phyloP scores from a whole-genome alignment of 2,329 filamentous ascomycete species.

The Colletotrichum cereale region DNA sequence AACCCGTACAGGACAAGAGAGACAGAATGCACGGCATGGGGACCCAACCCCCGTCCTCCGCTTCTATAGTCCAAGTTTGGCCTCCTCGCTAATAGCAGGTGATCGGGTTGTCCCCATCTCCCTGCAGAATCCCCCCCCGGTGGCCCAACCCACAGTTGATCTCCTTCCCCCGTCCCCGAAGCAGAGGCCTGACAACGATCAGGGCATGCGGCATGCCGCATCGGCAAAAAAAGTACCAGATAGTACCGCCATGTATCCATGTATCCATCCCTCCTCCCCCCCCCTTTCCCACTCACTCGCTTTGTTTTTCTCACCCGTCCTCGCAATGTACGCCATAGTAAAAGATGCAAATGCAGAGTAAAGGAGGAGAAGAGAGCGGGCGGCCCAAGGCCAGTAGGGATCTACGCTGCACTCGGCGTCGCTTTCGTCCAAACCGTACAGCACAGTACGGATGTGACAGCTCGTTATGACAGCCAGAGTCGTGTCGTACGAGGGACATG shows the following conservation, averaged over 20 bases:
- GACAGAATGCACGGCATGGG: background rate
- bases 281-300: background rate
- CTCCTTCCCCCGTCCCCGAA: too few species aligned
- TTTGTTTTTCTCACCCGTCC: too few species aligned
- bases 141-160: background rate
- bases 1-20: too few species aligned
- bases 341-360: conserved; percentile 9
- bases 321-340: conserved; percentile 1
- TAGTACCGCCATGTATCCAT: background rate
- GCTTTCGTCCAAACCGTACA: conserved; percentile 3
- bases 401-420: conserved; percentile 20
- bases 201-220: background rate
- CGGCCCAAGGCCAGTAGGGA: conserved; percentile 11
- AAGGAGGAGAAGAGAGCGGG: conserved; percentile 6
- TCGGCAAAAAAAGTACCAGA: background rate
- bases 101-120: background rate
- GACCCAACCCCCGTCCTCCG: background rate
- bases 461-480: background rate
- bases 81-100: background rate
- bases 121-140: conserved; percentile 29
- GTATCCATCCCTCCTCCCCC: background rate
- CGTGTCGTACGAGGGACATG: conserved; percentile 22
- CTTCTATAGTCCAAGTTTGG: background rate
- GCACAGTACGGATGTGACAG: conserved; percentile 1
- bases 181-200: too few species aligned